Base-by-base conservation (phyloP, 305 asterid genomes). In the Coffea humblotiana region DNA sequence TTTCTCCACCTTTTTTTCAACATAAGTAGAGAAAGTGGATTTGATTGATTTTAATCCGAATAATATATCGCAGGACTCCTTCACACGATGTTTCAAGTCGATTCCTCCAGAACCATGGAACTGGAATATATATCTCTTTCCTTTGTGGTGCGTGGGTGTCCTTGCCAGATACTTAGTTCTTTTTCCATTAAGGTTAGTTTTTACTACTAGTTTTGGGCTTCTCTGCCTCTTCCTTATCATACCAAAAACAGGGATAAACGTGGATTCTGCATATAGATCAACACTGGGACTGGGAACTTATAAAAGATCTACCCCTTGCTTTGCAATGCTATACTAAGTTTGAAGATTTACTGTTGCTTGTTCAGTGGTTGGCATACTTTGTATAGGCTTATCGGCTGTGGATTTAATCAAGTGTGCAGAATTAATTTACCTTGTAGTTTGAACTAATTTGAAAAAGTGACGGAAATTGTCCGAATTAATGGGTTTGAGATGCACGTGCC, bases 91-190 rank as follows among this genome's bases (percentile, higher is more conserved):
- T 89, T 96, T 94, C 89, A 94, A 96, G 91, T 96, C 98, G 27
- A 94, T 88, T 88, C 92, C 98, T 77, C 94, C 98, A 56, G 98
- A 94, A 74, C 98, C 99, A 27, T 94, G 99, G 99, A 94, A 94
- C 87, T 96, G 98, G 99, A 96, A 94, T 83, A 78, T 96, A 43
- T 96, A 96, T 88, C 88, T 96, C 89, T 91, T 96, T 84, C 98
- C 98, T 51, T 83, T 96, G 84, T 94, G 97, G 97, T 92, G 97
- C 82, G 76, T 92, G 70, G 91, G 90, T 74, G 98, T 93, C 68
- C 83, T 92, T 69, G 91, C 93, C 85, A 87, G 99, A 92, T 96
- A 96, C 86, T 91, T 92, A 47, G 9, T 94, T 74, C 97, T 96
- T 83, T 96, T 96, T 82, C 99, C 99, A 78, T 67, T 83, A 80